Percentiles rank a stretch among this genome's conserved stretches.
phyloP scores from a whole-genome alignment of 306 rosid species.

The Canavalia ensiformis region DNA sequence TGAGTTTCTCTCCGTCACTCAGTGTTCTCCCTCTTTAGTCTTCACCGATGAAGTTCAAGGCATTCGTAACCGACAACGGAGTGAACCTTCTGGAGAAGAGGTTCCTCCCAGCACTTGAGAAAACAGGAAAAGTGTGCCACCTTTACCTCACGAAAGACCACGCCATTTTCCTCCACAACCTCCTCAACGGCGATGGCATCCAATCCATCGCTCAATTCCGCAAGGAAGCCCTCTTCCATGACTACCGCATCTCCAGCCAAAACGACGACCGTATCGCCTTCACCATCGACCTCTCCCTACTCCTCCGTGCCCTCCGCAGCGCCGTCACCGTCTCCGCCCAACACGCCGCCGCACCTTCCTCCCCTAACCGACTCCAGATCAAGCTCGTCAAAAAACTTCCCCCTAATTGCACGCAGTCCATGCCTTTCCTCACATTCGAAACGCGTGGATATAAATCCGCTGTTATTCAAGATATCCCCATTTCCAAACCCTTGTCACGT shows the following conservation, averaged over 20 bases:
- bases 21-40: no score
- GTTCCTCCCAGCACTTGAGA: constrained; percentile 86
- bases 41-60: constrained; percentile 83
- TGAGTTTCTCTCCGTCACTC: not conserved
- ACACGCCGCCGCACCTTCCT: constrained; percentile 27
- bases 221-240: constrained; percentile 79
- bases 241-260: constrained; percentile 84
- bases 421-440: constrained; percentile 90
- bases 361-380: constrained; percentile 74
- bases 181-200: constrained; percentile 84
- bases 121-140: constrained; percentile 77
- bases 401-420: constrained; percentile 64
- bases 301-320: constrained; percentile 91
- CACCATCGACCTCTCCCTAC: constrained; percentile 79
- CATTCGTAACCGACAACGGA: constrained; percentile 79
- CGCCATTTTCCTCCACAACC: constrained; percentile 88
- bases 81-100: constrained; percentile 78
- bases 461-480: constrained; percentile 90
- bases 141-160: constrained; percentile 79
- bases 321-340: constrained; percentile 79
- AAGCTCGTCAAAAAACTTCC: constrained; percentile 87
- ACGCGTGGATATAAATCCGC: constrained; percentile 85
- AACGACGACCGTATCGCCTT: constrained; percentile 91
- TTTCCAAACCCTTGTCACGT: constrained; percentile 81
- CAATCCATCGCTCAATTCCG: constrained; percentile 89